Base-by-base conservation (phyloP, 768 basidiomycete genomes). In the Lactarius vividus region DNA sequence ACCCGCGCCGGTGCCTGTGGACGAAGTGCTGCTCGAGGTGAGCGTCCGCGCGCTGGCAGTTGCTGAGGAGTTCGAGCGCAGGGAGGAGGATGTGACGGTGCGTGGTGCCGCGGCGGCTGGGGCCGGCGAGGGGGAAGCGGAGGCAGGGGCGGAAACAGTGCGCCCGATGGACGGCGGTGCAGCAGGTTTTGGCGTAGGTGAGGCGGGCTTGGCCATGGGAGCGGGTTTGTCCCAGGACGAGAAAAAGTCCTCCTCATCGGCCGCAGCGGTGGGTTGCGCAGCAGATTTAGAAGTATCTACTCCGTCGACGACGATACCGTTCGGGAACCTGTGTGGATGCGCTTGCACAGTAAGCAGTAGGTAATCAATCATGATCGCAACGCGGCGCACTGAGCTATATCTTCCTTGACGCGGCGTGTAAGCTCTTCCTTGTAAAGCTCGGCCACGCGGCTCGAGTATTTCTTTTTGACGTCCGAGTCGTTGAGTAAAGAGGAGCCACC, bases 341-440 rank as follows among this genome's bases (percentile, higher is more conserved):
- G 35, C 44, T 55, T 9, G 35, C 7, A 49, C 29, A 56, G 35
- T 66, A 23, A 69, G 62, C 6, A n/a, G 23, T 37, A 11, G 59
- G 49, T 40, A 60, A 59, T 20, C 44, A 9, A n/a, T 3, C 16
- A 42, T 11, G 3, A n/a, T n/a, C 16, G 6, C 18, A 26, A 37
- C 1, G 35, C 15, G 6, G 79, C 85, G 69, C 71, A 94, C 91
- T 80, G 85, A 31, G 78, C 74, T 9, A 73, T 78, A 74, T 99
- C 97, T 56, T 93, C 92, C 70, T 83, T 86, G 26, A 92, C 88
- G 46, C 92, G 83, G 71, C 82, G 85, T 0, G 85, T 88, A 28
- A 98, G 81, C 73, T 98, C 96, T 71, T 96, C 95, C 77, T 89
- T 95, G 82, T 98, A 99, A 63, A 94, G 76, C 63, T 91, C 90